phyloP scores from a whole-genome alignment of 768 basidiomycete species.

The Termitomyces sp. region DNA sequence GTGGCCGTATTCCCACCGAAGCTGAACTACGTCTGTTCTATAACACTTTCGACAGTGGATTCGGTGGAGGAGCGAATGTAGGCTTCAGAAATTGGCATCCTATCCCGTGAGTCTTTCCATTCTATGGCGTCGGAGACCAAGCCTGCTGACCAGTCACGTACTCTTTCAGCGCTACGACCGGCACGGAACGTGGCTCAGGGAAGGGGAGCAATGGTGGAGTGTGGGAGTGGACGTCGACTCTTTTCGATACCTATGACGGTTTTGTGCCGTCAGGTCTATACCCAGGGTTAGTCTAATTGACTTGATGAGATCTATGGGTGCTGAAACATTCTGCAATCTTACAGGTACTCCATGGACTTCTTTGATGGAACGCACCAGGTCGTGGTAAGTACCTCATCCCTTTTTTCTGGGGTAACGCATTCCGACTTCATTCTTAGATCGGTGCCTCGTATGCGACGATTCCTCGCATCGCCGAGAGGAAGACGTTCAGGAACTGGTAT shows the following conservation, averaged over 20 bases:
- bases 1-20: slow-evolving; percentile 93
- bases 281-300: slow-evolving; percentile 63
- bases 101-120: slow-evolving; percentile 61
- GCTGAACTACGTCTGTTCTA: slow-evolving; percentile 81
- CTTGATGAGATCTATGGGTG: background rate
- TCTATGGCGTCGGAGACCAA: background rate
- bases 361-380: slow-evolving; percentile 85
- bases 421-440: slow-evolving; percentile 45
- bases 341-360: slow-evolving; percentile 83
- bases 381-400: slow-evolving; percentile 58
- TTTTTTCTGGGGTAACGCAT: background rate
- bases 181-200: slow-evolving; percentile 45
- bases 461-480: slow-evolving; percentile 75
- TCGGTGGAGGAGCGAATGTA: slow-evolving; percentile 75
- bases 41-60: slow-evolving; percentile 70
- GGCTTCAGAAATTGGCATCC: slow-evolving; percentile 96
- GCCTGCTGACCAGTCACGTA: background rate
- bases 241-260: slow-evolving; percentile 69
- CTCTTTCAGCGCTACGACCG: slow-evolving; percentile 61
- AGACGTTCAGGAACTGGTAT: slow-evolving; percentile 86
- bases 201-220: slow-evolving; percentile 90
- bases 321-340: background rate
- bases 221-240: slow-evolving; percentile 97
- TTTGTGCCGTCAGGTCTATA: slow-evolving; percentile 77
- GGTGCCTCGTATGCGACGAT: slow-evolving; percentile 90